Conservation (phyloP, 768 basidiomycete species). For the Trametopsis cervina region DNA sequence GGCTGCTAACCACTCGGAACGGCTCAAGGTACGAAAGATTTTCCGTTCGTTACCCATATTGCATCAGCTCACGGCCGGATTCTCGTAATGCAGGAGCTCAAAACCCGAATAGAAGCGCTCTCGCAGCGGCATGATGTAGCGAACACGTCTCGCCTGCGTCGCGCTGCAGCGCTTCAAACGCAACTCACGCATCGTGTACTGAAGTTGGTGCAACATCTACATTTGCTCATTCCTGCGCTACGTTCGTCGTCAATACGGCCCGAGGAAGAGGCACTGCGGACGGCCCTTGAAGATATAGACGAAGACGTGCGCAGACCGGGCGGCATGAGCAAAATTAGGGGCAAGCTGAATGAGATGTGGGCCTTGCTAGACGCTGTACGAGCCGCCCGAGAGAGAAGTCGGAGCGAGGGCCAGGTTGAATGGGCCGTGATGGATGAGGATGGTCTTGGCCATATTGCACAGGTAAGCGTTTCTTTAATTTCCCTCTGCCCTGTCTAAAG, state of each 20-base stretch:
- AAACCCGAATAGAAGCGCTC: slow-evolving; percentile 53
- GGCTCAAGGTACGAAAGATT: slow-evolving; percentile 40
- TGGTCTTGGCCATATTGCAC: slow-evolving; percentile 67
- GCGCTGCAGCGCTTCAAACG: slow-evolving; percentile 54
- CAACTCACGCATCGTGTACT: slow-evolving; percentile 69
- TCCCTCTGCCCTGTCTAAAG: not conserved
- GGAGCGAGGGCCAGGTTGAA: slow-evolving; percentile 43
- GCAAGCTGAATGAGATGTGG: slow-evolving; percentile 81
- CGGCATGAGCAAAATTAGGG: slow-evolving; percentile 51
- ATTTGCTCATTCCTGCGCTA: slow-evolving; percentile 71
- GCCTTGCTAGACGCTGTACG: slow-evolving; percentile 71
- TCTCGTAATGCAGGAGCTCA: slow-evolving; percentile 45
- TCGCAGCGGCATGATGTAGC: slow-evolving; percentile 56
- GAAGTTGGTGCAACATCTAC: slow-evolving; percentile 64
- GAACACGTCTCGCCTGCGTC: slow-evolving; percentile 60
- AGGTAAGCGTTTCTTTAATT: slow-evolving; percentile 36
- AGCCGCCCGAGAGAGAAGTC: slow-evolving; percentile 45
- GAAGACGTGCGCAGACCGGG: slow-evolving; percentile 56
- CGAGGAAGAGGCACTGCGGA: slow-evolving; percentile 74
- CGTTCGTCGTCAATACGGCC: slow-evolving; percentile 69
- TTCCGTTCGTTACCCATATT: not conserved
- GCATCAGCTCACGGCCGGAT: not conserved
- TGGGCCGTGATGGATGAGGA: slow-evolving; percentile 89
- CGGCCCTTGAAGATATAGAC: slow-evolving; percentile 64
- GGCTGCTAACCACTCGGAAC: slow-evolving; percentile 59